phyloP scores from a whole-genome alignment of 2,329 filamentous ascomycete species.

The Penicillium janthinellum region DNA sequence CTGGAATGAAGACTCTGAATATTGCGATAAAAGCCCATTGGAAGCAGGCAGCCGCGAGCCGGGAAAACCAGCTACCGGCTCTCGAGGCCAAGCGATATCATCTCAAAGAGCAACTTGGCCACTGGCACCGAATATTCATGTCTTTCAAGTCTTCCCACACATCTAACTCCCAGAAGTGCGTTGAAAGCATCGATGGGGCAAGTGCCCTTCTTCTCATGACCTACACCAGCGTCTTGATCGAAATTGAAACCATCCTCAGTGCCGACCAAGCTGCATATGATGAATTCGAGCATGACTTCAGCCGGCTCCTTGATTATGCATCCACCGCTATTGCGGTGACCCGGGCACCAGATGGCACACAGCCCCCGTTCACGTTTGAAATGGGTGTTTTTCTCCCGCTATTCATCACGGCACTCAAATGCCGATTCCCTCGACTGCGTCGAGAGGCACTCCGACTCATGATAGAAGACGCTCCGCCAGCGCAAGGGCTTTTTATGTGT shows the following conservation, averaged over 20 bases:
- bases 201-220: conserved; percentile 20
- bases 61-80: neutral
- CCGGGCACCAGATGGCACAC: conserved; percentile 13
- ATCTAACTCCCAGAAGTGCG: neutral
- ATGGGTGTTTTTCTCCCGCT: conserved; percentile 24
- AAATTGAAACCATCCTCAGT: conserved; percentile 17
- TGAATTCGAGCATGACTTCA: conserved; percentile 16
- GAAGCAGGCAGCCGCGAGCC: neutral
- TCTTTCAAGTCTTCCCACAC: conserved; percentile 1
- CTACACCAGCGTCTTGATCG: conserved; percentile 19
- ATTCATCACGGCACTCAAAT: conserved; percentile 24
- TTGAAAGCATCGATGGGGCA: neutral
- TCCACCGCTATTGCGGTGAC: conserved; percentile 14
- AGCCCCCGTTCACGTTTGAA: conserved; percentile 23
- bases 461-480: conserved; percentile 17
- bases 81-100: conserved; percentile 4
- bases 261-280: conserved; percentile 18
- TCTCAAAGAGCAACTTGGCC: conserved; percentile 4
- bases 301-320: conserved; percentile 16
- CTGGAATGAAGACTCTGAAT: conserved; percentile 20
- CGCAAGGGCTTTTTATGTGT: conserved; percentile 23
- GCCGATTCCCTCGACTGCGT: conserved; percentile 16
- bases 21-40: conserved; percentile 15
- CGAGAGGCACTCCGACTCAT: conserved; percentile 15
- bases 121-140: conserved; percentile 12